Base-by-base conservation (phyloP, 441 rosid genomes). In the Corymbia calophylla region DNA sequence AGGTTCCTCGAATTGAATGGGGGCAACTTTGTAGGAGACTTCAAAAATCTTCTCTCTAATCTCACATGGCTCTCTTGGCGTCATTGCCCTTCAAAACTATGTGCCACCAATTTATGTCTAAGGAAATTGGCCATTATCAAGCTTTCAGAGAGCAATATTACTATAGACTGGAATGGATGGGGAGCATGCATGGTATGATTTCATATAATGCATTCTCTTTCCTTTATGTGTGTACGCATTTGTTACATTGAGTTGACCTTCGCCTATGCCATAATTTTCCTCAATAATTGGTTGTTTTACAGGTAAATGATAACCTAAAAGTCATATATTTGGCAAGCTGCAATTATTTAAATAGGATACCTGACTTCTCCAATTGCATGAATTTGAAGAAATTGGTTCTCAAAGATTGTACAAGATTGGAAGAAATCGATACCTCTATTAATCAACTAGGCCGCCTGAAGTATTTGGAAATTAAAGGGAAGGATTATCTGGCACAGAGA, bases 401-500 rank as follows among this genome's bases (percentile, higher is more conserved):
- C 8, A 5, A 70, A 70, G 1, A 70, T 70, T 70, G 81, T 70
- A 5, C 1, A 18, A 1, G 8, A 9, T 35, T 70, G 81, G 48
- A 19, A 70, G 15, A 5, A 70, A 70, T 19, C 8, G 6, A 35
- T 35, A 70, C 1, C 81, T 70, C 48, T 10, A 32, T 35, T 6
- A 5, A 1, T 70, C 48, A 10, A 1, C 8, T 70, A 21, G 8
- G 48, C 4, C 27, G 8, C 27, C 15, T 35, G 2, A 35, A 70
- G 14, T 17, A 70, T 23, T 32, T 70, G 81, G 81, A 70, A 19
- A 35, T 70, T 1, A 0, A 1, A 18, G 10, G 10, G 23, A 4
- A 4, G 11, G 11, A 2, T 64, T 19, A 1, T 62, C 2, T 6
- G 9, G 4, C 11, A 0, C 9, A 7, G 0, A 19, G 25, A 55